Evolutionary conservation across 768 basidiomycete genomes (phyloP), one percentile per base, ranked within the genome.

Genomic region (Coprinopsis sp.): DNA sequence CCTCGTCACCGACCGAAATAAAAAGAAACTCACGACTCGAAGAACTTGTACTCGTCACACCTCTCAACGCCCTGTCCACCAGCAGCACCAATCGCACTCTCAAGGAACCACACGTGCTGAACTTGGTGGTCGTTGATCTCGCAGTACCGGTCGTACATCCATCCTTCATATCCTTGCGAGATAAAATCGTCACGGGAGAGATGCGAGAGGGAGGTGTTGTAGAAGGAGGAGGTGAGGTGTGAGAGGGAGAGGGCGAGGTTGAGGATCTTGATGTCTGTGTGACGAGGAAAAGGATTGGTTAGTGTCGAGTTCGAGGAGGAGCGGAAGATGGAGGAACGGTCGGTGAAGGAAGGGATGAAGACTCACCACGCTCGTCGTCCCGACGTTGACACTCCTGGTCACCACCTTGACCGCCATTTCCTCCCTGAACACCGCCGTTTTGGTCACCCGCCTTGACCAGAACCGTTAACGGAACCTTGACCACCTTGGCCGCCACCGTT

Each of bases 31-130:
- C 7, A 4, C 29, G 5, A 16, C 16, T 31, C 13, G 1, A 64
- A 76, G 37, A 49, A 80, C 79, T 86, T 83, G 33, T 55, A 54
- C 61, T 87, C 87, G n/a, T 68, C 61, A 67, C 85, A 87, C 3
- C 77, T 65, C 55, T 72, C 46, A 11, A 74, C 67, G 7, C 77
- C 72, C 24, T 56, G 49, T 1, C 49, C 59, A 0, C 65, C 67
- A 4, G 67, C 60, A 22, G 63, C 65, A 1, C 74, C 72, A 6
- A 75, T 62, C 23, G 69, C 69, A 3, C 74, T 77, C 6, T 67
- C 30, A 24, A 66, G 46, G 36, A 62, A 66, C 2, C 55, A 55
- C 13, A 46, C 40, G 28, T 52, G 51, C 12, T 28, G 29, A 2
- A 34, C 7, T 18, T 79, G 76, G 54, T 82, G 78, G 22, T 62